A percentile compares a stretch with the other conserved stretches of the same genome.
These are phyloP conservation scores for Zangia roseola DNA, from an alignment of 768 basidiomycete species.

Conservation along the genomic window DNA sequence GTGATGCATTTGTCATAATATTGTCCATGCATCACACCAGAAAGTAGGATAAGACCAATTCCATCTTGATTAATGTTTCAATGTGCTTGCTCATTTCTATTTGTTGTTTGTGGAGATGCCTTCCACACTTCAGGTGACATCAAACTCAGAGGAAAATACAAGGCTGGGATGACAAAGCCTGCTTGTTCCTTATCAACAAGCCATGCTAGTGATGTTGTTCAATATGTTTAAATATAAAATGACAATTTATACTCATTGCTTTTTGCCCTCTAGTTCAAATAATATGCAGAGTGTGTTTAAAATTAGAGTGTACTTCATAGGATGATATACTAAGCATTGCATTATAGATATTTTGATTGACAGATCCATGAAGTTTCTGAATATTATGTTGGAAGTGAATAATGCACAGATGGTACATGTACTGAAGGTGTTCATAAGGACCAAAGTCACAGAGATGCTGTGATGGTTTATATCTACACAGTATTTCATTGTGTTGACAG, in stretches of 20 bases:
- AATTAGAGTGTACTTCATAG: conserved; percentile 1
- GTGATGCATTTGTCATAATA: neutral
- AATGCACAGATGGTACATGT: neutral
- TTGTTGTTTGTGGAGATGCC: conserved; percentile 5
- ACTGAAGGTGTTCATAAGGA: neutral
- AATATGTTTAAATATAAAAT: neutral
- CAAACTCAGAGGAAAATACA: conserved; percentile 1
- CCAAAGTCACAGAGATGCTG: neutral
- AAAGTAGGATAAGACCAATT: neutral
- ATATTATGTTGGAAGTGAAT: neutral
- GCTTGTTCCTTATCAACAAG: conserved; percentile 11
- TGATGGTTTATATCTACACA: neutral
- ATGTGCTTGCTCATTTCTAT: conserved; percentile 4
- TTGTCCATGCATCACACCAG: conserved; percentile 1
- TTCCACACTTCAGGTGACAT: conserved; percentile 6
- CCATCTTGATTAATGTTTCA: neutral
- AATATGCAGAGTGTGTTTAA: neutral
- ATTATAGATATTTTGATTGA: neutral
- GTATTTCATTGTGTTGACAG: neutral
- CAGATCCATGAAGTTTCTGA: neutral
- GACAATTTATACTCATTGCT: conserved; percentile 1
- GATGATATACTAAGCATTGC: conserved; percentile 5
- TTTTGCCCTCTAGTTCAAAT: neutral
- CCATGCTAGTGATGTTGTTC: neutral
- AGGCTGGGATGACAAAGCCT: neutral